Evolutionary conservation across 495 filamentous ascomycete species (phyloP).

Genomic region (Trichoderma gamsii): DNA sequence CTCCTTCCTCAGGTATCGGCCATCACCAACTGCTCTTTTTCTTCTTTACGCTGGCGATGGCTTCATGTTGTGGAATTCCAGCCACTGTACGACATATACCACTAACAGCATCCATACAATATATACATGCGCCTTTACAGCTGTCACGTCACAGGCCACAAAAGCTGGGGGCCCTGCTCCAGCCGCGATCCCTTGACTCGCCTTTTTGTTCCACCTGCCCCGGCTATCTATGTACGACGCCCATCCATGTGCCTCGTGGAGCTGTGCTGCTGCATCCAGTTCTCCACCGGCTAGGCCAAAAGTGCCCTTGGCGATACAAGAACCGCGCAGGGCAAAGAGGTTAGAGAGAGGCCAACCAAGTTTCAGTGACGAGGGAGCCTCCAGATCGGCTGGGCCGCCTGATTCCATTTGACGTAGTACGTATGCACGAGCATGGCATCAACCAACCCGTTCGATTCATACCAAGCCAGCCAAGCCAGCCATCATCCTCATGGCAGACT

Average conservation of each 20-base stretch:
- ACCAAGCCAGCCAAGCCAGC: not conserved
- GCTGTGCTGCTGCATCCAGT: not conserved
- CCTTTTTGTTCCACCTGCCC: not conserved
- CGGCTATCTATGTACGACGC: conserved; percentile 6
- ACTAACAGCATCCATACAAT: too few species aligned
- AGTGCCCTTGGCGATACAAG: not conserved
- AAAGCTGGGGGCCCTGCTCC: not conserved
- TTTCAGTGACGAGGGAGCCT: not conserved
- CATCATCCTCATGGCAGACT: not conserved
- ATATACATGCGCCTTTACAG: not conserved
- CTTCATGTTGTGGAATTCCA: too few species aligned
- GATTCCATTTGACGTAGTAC: not conserved
- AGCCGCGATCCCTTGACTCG: conserved; percentile 10
- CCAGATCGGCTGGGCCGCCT: conserved; percentile 6
- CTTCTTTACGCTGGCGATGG: too few species aligned
- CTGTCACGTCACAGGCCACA: not conserved
- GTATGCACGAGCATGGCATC: not conserved
- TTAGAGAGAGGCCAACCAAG: not conserved
- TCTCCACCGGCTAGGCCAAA: not conserved
- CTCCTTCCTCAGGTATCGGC: not conserved
- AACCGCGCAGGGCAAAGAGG: not conserved
- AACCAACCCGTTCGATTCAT: not conserved
- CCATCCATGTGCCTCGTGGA: conserved; percentile 12
- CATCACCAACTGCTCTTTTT: not conserved
- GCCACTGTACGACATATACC: too few species aligned